Base-by-base conservation (phyloP, 306 rosid species). In the Neltuma alba region DNA sequence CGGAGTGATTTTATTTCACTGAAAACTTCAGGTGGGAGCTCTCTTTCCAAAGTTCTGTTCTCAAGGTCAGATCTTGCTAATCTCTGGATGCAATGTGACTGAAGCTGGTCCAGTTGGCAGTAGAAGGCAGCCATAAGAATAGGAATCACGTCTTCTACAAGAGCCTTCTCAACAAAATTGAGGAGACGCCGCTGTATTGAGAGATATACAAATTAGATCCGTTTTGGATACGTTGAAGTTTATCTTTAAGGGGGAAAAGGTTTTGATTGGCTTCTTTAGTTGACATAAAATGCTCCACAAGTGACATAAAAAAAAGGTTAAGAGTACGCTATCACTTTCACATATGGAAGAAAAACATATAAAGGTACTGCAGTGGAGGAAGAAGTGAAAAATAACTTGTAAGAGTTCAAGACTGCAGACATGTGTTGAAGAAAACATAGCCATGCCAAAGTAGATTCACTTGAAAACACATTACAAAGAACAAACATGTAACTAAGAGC, bases 61-160 rank as follows among this genome's bases (percentile, higher is more conserved):
- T 93, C 97, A 68, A 93, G 90, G 58, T 89, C 79, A 31, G 97
- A 93, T 80, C 91, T 81, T 30, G 89, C 94, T n/a, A 91, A 80
- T 83, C 92, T 85, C 64, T 91, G 87, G 70, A 86, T 86, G 89
- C 98, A 90, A 67, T 79, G 84, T 54, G 79, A 21, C 79, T 34
- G 86, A 72, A 96, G 96, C 81, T 82, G 96, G 38, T 40, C 83
- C 79, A 90, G 79, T 66, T 90, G 85, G 86, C 89, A 93, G 81
- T 87, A 86, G 77, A 82, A 84, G 54, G 96, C 92, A 67, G 86
- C 96, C 61, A 82, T 33, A 42, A 93, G 93, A 81, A 96, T 90
- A 15, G 93, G 92, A 50, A 96, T 82, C 61, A 93, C 88, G 50
- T 93, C 99, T 87, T 96, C 98, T 66, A 89, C 97, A 70, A 86